Evolutionary conservation across 2,329 filamentous ascomycete genomes (phyloP), one percentile per base, ranked within the genome.

Genomic region (Fusarium succisae): DNA sequence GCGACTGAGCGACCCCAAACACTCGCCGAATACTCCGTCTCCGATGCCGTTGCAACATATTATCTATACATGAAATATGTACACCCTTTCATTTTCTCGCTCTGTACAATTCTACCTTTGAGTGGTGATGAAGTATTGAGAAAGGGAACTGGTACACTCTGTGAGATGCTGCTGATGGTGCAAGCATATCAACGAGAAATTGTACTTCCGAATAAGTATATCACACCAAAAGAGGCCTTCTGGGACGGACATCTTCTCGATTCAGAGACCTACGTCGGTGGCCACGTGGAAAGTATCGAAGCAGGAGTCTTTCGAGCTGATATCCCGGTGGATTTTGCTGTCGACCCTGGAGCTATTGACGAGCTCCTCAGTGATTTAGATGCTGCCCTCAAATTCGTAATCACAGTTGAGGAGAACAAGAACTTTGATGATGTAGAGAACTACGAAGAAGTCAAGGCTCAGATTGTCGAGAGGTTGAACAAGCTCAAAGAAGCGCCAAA

Each of bases 51-150:
- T 57, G 96, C 96, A 28, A 99, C 96, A 1, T 99, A 99, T 82
- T 99, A 99, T 80, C 86, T 99, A 71, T 99, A 99, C 88, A 99
- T 99, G 97, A 99, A 99, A 92, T 99, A 99, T 82, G 94, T 99
- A n/a, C 96, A 99, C 82, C 96, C 96, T 8, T 99, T 99, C 86
- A 96, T 99, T 81, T 99, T 99, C 87, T 98, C 97, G 3, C 87
- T 99, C 1, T 99, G 96, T 84, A 99, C 95, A 3, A 98, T 99
- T 84, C 87, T 99, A 81, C 96, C 96, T 0, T 88, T 99, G 3
- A 94, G 94, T 50, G 94, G 95, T 39, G 96, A 99, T 79, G 96
- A 98, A 80, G 94, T 95, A 4, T 83, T 98, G 77, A 91, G 96
- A 76, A 99, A 99, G 82, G 96, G 96, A 81, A 99, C 96, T 0